Evolutionary conservation across 306 rosid species (phyloP).

Genomic region (Chamaecrista fasciculata): DNA sequence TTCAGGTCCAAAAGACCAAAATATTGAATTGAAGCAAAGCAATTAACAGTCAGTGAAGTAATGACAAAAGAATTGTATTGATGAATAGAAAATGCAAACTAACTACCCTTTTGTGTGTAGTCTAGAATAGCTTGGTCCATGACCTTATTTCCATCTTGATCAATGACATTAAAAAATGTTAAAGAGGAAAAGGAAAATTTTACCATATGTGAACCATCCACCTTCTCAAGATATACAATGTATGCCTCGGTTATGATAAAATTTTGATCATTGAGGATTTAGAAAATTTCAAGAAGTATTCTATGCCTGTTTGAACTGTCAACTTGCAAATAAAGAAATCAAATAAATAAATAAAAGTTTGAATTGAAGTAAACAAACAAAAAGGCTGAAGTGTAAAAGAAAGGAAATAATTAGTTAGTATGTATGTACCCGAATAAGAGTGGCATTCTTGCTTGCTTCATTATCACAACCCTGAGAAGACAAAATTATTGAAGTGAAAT

Average conservation of each 20-base stretch:
- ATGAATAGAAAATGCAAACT: constrained; percentile 26
- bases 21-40: neutral
- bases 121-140: constrained; percentile 76
- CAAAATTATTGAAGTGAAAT: constrained; percentile 26
- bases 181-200: neutral
- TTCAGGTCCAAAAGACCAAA: too few species aligned
- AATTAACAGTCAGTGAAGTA: neutral
- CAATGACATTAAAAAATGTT: constrained; percentile 90
- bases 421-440: constrained; percentile 80
- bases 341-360: neutral
- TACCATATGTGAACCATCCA: constrained; percentile 53
- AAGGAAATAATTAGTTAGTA: neutral
- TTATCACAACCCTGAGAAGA: constrained; percentile 99
- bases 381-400: neutral
- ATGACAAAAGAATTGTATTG: constrained; percentile 1
- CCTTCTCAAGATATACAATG: constrained; percentile 94
- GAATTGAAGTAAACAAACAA: constrained; percentile 5
- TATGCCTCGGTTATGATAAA: constrained; percentile 84
- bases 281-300: constrained; percentile 89
- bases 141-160: constrained; percentile 86
- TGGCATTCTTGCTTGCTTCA: constrained; percentile 74
- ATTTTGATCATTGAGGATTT: constrained; percentile 81
- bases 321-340: constrained; percentile 64
- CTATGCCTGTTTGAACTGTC: constrained; percentile 86
- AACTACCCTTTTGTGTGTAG: constrained; percentile 69